Base-by-base conservation (phyloP, 805 yeast genomes). In the Wickerhamiella siamensis region DNA sequence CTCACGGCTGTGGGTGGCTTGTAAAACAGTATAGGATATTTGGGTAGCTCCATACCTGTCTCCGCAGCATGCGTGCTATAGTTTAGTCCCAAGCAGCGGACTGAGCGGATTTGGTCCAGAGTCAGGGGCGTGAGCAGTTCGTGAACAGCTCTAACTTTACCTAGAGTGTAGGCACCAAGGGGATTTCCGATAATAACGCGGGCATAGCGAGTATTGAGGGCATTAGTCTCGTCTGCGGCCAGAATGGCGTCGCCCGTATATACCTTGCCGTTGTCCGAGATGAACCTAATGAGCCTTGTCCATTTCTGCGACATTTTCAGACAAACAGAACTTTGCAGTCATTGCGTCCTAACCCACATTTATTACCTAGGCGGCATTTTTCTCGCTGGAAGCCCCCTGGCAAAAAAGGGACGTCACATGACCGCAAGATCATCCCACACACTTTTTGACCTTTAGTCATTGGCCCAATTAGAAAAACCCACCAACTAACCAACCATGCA, bases 61-160 rank as follows among this genome's bases (percentile, higher is more conserved):
- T 72, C 73, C 4, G 43, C 46, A 1, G 63, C 66, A 41, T 61
- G 64, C 51, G 67, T 66, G 32, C 59, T 57, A 50, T 70, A 74
- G 53, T 73, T 73, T 55, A 73, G 60, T 0, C 78, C 78, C 27
- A 74, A 61, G 52, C 68, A 63, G 38, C 75, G 58, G 17, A 72
- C 58, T 1, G 69, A 63, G 4, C 56, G 57, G 2, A 67, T 56
- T 36, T 64, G 64, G 3, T 49, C 48, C n/a, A 48, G 49, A 4
- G 60, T 55, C 26, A 71, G 44, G 4, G 76, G 76, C 3, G 67
- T 48, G 39, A 71, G 51, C 12, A 71, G 55, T 39, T 59, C 46
- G 32, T 47, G 43, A 24, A 71, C 59, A 3, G 59, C 51, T 36
- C 52, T 42, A 15, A 49, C 47, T 18, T 62, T 58, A 17, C 74